Evolutionary conservation across 2,329 filamentous ascomycete species (phyloP), one percentile per base, ranked within the genome.

Genomic region (Phyllosticta citribraziliensis): DNA sequence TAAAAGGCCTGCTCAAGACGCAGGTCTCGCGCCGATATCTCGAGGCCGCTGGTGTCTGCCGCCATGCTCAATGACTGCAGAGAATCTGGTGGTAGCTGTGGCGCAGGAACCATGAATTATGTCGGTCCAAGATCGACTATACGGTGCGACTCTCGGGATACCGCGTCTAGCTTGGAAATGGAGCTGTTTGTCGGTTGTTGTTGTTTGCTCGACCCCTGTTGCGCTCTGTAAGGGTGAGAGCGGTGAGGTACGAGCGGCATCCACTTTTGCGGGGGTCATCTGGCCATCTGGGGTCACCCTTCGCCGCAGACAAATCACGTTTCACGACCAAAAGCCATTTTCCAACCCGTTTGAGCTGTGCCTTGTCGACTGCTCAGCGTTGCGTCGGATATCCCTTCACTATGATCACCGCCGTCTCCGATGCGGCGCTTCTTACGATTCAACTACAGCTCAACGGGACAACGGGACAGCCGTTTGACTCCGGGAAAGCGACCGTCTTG

Each of bases 1-100:
- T 50, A 61, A 20, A 61, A 61, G 33, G 60, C 60, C 17, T 61
- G 60, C 51, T 57, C 55, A 5, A 61, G 50, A n/a, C 60, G 55
- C 22, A 61, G 50, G 35, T 61, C 60, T n/a, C 60, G 60, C 17
- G 60, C 54, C 30, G 58, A 55, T n/a, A 60, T 25, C 52, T 60
- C 52, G 35, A 55, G 52, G n/a, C 35, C 52, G 35, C 40, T 20
- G 12, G n/a, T 19, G 30, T 60, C 58, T n/a, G 54, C 52, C 11
- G 58, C 58, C 58, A 60, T 60, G 58, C 12, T 54, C 27, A 25
- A 33, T 10, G 24, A 50, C 14, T 19, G 22, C 11, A 40, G 17
- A 40, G 33, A 40, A 14, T 40, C 33, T 17, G 33, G 33, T 17
- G 33, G 33, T 12, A 40, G 33, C 14, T 40, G 33, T 40, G 33